phyloP scores from a whole-genome alignment of 208 protist species.

The Leishmania lainsoni region DNA sequence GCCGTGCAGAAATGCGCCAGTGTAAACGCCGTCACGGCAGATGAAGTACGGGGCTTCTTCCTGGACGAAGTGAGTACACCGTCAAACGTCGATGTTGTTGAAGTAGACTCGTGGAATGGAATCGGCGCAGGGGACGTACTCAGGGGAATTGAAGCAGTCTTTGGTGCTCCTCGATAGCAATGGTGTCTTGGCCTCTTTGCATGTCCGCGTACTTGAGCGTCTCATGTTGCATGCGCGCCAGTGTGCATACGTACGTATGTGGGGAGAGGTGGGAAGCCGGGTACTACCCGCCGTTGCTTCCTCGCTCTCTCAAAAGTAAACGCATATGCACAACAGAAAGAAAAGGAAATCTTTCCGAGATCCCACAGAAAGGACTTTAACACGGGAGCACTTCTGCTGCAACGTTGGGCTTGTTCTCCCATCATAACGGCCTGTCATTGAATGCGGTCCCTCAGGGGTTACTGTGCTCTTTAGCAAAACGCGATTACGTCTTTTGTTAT shows the following conservation, averaged over 20 bases:
- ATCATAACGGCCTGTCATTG: neutral
- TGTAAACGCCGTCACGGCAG: slow-evolving; percentile 44
- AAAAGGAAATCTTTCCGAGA: no score
- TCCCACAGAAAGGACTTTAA: neutral
- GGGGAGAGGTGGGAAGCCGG: neutral
- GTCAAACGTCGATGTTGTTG: slow-evolving; percentile 31
- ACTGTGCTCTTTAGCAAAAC: neutral
- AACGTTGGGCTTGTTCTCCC: neutral
- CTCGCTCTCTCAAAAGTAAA: neutral
- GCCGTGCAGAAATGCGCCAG: slow-evolving; percentile 66
- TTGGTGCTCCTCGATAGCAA: slow-evolving; percentile 1
- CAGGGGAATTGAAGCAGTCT: neutral
- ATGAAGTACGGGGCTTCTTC: slow-evolving; percentile 47
- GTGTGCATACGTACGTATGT: neutral
- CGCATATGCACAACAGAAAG: neutral
- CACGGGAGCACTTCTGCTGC: neutral
- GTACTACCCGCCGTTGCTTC: neutral
- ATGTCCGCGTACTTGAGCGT: neutral
- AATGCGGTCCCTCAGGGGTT: neutral
- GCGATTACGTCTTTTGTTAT: neutral
- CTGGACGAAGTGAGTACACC: neutral
- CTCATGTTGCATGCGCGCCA: neutral
- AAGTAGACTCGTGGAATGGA: slow-evolving; percentile 82
- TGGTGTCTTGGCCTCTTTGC: neutral
- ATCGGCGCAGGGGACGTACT: slow-evolving; percentile 60